A percentile compares a stretch with the other conserved stretches of the same genome.
Conservation (phyloP, 2,329 filamentous ascomycete genomes). For the Botrytis aclada region DNA sequence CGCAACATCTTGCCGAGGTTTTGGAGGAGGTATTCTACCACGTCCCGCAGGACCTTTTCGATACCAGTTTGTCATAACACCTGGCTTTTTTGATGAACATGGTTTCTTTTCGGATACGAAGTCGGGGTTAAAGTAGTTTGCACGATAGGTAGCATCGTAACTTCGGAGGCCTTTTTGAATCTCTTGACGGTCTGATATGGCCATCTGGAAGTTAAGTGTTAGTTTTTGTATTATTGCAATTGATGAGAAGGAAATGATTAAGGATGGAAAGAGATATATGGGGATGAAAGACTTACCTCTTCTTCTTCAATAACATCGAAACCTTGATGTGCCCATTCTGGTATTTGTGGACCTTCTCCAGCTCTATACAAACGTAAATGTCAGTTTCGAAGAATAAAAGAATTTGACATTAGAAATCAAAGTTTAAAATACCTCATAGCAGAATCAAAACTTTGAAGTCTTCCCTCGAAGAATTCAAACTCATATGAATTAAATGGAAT, state of each 20-base stretch:
- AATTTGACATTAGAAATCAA: too few relatives aligned
- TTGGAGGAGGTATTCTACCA: neutral
- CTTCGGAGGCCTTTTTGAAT: neutral
- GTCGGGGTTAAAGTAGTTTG: neutral
- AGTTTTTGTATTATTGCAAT: neutral
- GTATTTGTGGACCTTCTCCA: neutral
- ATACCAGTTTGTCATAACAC: slow-evolving; percentile 8
- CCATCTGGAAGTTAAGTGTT: neutral
- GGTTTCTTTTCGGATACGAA: neutral
- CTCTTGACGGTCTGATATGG: neutral
- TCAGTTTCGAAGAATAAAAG: neutral
- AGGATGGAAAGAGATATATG: neutral
- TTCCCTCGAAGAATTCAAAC: neutral
- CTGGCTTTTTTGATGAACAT: neutral
- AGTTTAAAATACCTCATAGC: neutral
- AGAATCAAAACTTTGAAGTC: neutral
- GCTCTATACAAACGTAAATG: neutral
- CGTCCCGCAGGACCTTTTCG: slow-evolving; percentile 2
- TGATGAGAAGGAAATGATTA: neutral
- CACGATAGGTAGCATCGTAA: neutral
- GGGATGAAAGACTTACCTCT: neutral
- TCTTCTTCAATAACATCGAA: neutral
- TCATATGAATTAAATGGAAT: neutral
- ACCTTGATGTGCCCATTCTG: neutral
- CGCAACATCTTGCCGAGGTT: neutral